Conservation (phyloP, 495 filamentous ascomycete species). For the Glarea lozoyensis region DNA sequence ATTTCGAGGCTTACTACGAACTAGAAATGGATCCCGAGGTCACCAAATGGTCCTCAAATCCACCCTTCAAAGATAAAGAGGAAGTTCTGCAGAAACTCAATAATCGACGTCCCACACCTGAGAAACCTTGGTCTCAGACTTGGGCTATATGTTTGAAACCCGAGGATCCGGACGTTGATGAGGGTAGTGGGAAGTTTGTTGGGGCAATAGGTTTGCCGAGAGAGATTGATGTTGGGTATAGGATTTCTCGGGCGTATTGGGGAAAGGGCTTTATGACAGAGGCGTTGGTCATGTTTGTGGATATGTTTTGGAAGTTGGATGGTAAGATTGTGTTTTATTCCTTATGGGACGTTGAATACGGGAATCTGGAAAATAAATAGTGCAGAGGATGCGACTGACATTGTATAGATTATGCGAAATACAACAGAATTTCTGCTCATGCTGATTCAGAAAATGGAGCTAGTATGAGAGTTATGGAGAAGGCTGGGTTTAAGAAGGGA, state of each 20-base stretch:
- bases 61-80: too few relatives aligned
- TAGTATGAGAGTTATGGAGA: conserved; percentile 12
- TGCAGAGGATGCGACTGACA: too few relatives aligned
- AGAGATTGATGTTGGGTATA: conserved; percentile 12
- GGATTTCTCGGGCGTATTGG: conserved; percentile 14
- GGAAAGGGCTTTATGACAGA: conserved; percentile 19
- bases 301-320: conserved; percentile 8
- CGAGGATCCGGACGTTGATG: not conserved
- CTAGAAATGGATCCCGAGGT: too few relatives aligned
- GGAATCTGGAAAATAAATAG: too few relatives aligned
- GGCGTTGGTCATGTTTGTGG: conserved; percentile 13
- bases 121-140: not conserved
- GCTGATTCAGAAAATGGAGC: conserved; percentile 13
- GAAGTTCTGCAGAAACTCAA: too few relatives aligned
- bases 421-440: conserved; percentile 5
- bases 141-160: not conserved
- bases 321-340: conserved; percentile 5
- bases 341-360: too few relatives aligned
- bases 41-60: too few relatives aligned
- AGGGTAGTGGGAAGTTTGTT: conserved; percentile 5
- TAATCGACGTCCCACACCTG: not conserved
- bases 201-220: conserved; percentile 9
- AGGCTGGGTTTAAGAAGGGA: conserved; percentile 11
- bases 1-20: too few relatives aligned
- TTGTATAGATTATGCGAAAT: too few relatives aligned